A percentile compares a stretch with the other conserved stretches of the same genome.
phyloP scores from a whole-genome alignment of 805 yeast species.

The Candida endomychidarum region DNA sequence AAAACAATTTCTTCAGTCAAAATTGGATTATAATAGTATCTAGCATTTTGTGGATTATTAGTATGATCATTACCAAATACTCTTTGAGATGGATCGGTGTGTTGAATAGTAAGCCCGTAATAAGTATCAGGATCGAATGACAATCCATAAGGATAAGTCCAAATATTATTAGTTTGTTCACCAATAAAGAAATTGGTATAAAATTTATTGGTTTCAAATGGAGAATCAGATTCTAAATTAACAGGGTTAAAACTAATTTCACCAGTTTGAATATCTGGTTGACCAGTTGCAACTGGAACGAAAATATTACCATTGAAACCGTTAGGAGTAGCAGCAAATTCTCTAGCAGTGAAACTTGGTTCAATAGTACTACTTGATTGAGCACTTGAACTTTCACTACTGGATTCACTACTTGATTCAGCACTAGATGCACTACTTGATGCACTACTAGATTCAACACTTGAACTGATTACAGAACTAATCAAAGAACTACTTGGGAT shows the following conservation, averaged over 20 bases:
- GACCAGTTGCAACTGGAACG: constrained; percentile 37
- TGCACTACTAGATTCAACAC: not conserved
- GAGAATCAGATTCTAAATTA: constrained; percentile 43
- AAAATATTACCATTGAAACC: constrained; percentile 45
- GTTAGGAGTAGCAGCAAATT: constrained; percentile 6
- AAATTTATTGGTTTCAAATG: constrained; percentile 71
- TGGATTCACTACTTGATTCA: not conserved
- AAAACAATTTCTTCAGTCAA: constrained; percentile 53
- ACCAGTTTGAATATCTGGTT: constrained; percentile 41
- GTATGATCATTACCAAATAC: constrained; percentile 47
- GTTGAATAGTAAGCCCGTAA: constrained; percentile 62
- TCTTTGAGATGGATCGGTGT: constrained; percentile 45
- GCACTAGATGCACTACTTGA: not conserved
- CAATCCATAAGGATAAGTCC: constrained; percentile 64
- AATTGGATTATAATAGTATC: constrained; percentile 56
- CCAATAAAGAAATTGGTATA: constrained; percentile 63
- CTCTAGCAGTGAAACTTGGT: constrained; percentile 2
- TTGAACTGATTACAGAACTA: not conserved
- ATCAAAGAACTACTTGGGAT: not conserved
- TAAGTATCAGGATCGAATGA: constrained; percentile 51
- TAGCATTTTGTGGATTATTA: constrained; percentile 31
- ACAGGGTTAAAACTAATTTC: constrained; percentile 47
- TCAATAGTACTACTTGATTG: not conserved
- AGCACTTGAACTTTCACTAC: not conserved
- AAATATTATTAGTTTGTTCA: constrained; percentile 51